Percentiles rank a stretch among this genome's conserved stretches.
These are phyloP conservation scores for Fusarium guadeloupense DNA, from an alignment of 2,329 filamentous ascomycete genomes.

Conservation along the genomic window DNA sequence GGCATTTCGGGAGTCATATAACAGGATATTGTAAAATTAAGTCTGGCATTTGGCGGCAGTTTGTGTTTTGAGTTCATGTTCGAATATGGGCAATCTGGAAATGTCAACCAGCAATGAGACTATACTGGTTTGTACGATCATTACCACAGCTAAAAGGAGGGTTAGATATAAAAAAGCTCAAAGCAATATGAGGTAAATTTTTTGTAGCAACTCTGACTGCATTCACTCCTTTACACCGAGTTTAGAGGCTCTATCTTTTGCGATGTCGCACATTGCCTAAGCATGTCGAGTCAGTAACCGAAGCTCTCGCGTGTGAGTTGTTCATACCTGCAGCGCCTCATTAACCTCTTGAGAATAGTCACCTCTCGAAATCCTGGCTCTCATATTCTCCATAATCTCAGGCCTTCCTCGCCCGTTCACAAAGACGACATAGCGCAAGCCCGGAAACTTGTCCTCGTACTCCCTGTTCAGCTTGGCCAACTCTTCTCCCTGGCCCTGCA, in stretches of 20 bases:
- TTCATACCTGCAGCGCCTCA: slow-evolving; percentile 76
- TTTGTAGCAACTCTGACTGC: not conserved
- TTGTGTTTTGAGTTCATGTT: slow-evolving; percentile 12
- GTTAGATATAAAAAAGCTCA: slow-evolving; percentile 10
- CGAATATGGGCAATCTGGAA: slow-evolving; percentile 12
- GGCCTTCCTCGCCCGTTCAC: slow-evolving; percentile 82
- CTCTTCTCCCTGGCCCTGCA: slow-evolving; percentile 70
- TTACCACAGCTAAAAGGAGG: not conserved
- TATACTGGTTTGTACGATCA: not conserved
- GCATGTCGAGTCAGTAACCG: slow-evolving; percentile 28
- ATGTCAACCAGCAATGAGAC: not conserved
- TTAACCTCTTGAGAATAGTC: slow-evolving; percentile 73
- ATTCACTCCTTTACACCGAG: slow-evolving; percentile 21
- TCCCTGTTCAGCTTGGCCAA: slow-evolving; percentile 74
- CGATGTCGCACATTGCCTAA: slow-evolving; percentile 90
- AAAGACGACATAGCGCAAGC: slow-evolving; percentile 89
- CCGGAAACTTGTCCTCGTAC: slow-evolving; percentile 84
- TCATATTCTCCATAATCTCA: slow-evolving; percentile 86
- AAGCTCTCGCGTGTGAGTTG: not conserved
- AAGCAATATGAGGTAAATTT: slow-evolving; percentile 1
- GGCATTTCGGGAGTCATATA: slow-evolving; percentile 5
- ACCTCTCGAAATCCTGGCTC: slow-evolving; percentile 72
- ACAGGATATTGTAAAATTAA: slow-evolving; percentile 25
- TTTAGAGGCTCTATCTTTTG: slow-evolving; percentile 72
- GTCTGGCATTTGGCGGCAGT: slow-evolving; percentile 12